Evolutionary conservation across 805 yeast genomes (phyloP).

Genomic region (Myxozyma geophila): DNA sequence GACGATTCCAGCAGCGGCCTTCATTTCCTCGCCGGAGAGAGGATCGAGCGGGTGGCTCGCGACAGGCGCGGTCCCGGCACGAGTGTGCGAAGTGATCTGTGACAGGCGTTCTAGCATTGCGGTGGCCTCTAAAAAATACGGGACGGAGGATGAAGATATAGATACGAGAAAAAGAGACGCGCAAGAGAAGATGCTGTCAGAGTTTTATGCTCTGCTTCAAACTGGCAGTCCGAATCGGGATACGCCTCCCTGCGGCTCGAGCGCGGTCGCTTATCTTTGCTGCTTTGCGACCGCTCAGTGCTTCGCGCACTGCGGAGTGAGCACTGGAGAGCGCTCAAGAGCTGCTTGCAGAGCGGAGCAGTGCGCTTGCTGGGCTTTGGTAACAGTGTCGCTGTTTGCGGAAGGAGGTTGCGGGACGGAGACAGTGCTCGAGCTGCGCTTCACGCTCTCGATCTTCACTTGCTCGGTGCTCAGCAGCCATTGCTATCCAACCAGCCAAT

Average conservation of each 20-base stretch:
- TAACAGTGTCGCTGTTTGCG: too few relatives aligned
- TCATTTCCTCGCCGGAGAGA: conserved; percentile 64
- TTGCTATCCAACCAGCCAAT: too few relatives aligned
- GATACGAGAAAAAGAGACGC: background rate
- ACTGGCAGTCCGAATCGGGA: conserved; percentile 13
- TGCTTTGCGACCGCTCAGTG: background rate
- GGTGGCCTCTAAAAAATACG: background rate
- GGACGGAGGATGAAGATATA: background rate
- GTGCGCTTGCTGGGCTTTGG: too few relatives aligned
- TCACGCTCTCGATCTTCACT: too few relatives aligned
- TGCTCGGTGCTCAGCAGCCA: too few relatives aligned
- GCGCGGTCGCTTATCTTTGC: conserved; percentile 5
- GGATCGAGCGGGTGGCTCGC: conserved; percentile 54
- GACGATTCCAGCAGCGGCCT: conserved; percentile 58
- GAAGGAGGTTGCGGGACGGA: too few relatives aligned
- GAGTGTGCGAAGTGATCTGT: conserved; percentile 34
- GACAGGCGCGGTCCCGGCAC: conserved; percentile 22
- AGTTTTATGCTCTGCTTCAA: conserved; percentile 6
- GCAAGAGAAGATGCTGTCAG: background rate
- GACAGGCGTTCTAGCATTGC: conserved; percentile 34
- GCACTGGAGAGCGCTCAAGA: background rate
- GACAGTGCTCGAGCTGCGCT: too few relatives aligned
- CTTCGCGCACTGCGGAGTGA: background rate
- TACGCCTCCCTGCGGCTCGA: conserved; percentile 11
- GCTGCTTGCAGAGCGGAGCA: background rate